Evolutionary conservation across 2,329 filamentous ascomycete species (phyloP), one percentile per base, ranked within the genome.

Genomic region (Ilyonectria destructans): DNA sequence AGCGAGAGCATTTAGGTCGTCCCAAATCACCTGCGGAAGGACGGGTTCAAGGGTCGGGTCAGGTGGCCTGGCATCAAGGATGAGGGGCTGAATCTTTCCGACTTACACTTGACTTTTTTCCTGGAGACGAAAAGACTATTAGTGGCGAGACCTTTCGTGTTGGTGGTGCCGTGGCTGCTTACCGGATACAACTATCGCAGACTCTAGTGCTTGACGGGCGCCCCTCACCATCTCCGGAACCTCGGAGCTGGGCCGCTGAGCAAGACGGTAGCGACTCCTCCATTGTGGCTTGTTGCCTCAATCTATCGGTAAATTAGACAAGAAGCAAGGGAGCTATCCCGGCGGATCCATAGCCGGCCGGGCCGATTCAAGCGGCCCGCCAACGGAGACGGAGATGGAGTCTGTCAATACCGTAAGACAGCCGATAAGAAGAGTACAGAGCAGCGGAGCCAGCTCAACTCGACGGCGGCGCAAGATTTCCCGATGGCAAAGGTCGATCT

Each of bases 111-210:
- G 17, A 54, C 51, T 19, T 54, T 54, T 31, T 54, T 33, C 29
- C 51, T 54, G 33, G 4, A 10, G 17, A 54, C 26, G n/a, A 29
- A 54, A 29, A 7, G 19, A 35, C 17, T 4, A 3, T 17, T 2
- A 17, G 26, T 13, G 1, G 33, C 26, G 15, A 54, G 13, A 31
- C 26, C 26, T 13, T 40, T 6, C 17, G 37, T 17, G 6, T 40
- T 15, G 37, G 6, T 40, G 12, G 6, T 40, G 10, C 15, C 6
- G 2, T 13, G 15, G 23, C 48, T 26, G 3, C 19, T 7, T 54
- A 54, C 51, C 51, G 19, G 15, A 54, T 54, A 35, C 51, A 54
- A 17, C 33, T 54, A 54, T 54, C 51, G 17, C 51, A 54, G 7
- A 54, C 51, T n/a, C 51, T 33, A 8, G 51, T 33, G 9, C 17